phyloP scores from a whole-genome alignment of 140 eudicot genomes.

The Anethum foeniculum region DNA sequence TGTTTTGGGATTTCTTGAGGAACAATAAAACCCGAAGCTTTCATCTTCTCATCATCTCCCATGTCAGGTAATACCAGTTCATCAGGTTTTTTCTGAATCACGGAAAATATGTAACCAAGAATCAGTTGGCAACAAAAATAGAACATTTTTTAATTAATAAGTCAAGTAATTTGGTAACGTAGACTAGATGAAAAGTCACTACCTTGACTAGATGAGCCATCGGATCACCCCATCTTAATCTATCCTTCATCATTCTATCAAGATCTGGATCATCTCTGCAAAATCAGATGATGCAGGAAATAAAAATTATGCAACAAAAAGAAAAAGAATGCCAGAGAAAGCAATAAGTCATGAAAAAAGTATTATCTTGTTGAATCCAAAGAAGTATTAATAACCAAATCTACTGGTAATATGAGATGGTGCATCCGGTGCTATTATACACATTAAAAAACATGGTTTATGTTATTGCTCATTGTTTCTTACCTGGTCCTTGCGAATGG shows the following conservation, averaged over 20 bases:
- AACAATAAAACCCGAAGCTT: conserved; percentile 48
- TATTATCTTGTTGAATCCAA: not conserved
- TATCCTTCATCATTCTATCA: conserved; percentile 66
- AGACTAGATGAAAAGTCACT: not conserved
- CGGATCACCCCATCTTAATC: conserved; percentile 93
- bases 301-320: not conserved
- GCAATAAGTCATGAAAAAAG: not conserved
- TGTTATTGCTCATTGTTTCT: not conserved
- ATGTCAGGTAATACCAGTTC: conserved; percentile 54
- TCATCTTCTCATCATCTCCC: conserved; percentile 65
- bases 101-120: conserved; percentile 2
- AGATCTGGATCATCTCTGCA: conserved; percentile 91
- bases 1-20: conserved; percentile 50
- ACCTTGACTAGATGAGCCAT: conserved; percentile 95
- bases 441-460: not conserved
- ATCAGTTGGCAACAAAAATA: not conserved
- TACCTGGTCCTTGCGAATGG: conserved; percentile 97
- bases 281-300: not conserved
- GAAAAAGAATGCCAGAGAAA: not conserved
- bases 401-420: not conserved
- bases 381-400: not conserved
- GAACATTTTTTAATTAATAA: not conserved
- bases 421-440: not conserved
- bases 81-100: conserved; percentile 55
- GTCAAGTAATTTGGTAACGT: not conserved